These are phyloP conservation scores for Diplodia sapinea DNA, from an alignment of 2,329 filamentous ascomycete genomes.

Conservation along the genomic window DNA sequence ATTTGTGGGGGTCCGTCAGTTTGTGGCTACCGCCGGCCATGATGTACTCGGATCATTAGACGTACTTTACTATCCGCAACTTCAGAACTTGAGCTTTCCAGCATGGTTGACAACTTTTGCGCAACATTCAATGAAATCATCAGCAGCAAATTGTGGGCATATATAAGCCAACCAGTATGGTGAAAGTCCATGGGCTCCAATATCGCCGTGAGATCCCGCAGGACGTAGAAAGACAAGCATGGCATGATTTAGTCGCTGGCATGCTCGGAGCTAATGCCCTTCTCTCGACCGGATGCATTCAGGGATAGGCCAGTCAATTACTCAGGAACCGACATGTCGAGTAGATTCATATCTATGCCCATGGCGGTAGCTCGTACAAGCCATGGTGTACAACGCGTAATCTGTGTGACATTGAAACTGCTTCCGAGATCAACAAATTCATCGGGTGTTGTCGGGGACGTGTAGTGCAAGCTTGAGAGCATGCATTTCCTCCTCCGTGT, in stretches of 20 bases:
- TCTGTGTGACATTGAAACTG: background rate
- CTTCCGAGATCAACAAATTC: conserved; percentile 9
- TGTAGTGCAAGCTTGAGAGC: background rate
- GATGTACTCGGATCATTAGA: background rate
- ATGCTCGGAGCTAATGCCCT: background rate
- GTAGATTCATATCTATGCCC: background rate
- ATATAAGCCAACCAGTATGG: background rate
- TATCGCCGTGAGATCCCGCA: background rate
- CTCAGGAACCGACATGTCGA: background rate
- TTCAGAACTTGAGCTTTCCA: background rate
- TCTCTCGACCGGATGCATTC: background rate
- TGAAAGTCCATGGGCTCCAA: background rate
- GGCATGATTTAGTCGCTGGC: background rate
- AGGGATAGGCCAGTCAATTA: conserved; percentile 7
- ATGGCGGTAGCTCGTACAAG: background rate
- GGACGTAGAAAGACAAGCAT: background rate
- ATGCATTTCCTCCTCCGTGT: background rate
- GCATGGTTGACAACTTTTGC: background rate
- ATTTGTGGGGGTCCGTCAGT: background rate
- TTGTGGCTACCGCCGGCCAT: background rate
- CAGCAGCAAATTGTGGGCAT: background rate
- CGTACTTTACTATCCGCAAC: background rate
- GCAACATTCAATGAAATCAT: background rate
- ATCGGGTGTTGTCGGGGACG: conserved; percentile 9
- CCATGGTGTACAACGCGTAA: background rate